Base-by-base conservation (phyloP, 768 basidiomycete genomes). In the Dioszegia aurantiaca region DNA sequence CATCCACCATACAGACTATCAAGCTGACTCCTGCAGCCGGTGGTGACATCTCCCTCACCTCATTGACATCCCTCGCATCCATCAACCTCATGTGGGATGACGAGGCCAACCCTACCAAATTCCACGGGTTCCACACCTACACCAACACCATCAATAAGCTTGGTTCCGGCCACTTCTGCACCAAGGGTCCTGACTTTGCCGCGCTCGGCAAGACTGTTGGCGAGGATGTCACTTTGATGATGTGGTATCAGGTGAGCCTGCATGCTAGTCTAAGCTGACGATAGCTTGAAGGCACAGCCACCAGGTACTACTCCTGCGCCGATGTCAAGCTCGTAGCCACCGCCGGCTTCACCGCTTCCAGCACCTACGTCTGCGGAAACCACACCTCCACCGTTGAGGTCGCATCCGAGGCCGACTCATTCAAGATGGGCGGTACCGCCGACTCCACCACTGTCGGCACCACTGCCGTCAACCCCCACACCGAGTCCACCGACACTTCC, bases 261-360 rank as follows among this genome's bases (percentile, higher is more conserved):
- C 21, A 5, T 47, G 17, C 24, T 47, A 24, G 28, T 5, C 14
- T 16, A 11, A 9, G 46, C 46, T 47, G 46, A 47, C 24, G 8
- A 30, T 30, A 65, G 61, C 61, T 66, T 28, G 41, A 66, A n/a
- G 60, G 51, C 31, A 26, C 41, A 30, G 21, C 28, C 16, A 49
- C 46, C 28, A 48, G 61, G 44, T 58, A 55, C 49, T 67, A 65
- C 55, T 56, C 64, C 31, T 70, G 69, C 31, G 69, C 69, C 47
- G 69, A 70, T 43, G 54, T 70, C 49, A 63, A 33, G 9, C 59
- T 70, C 14, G 62, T 67, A 33, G 56, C 41, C 1, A 12, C 63
- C 3, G 43, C 55, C 28, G 39, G 30, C 3, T 67, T 55, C 36
- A 56, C 55, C 37, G 33, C 60, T 1, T 53, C 57, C 19, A n/a